Base-by-base conservation (phyloP, 2,329 filamentous ascomycete species). In the Exophiala calicioides region DNA sequence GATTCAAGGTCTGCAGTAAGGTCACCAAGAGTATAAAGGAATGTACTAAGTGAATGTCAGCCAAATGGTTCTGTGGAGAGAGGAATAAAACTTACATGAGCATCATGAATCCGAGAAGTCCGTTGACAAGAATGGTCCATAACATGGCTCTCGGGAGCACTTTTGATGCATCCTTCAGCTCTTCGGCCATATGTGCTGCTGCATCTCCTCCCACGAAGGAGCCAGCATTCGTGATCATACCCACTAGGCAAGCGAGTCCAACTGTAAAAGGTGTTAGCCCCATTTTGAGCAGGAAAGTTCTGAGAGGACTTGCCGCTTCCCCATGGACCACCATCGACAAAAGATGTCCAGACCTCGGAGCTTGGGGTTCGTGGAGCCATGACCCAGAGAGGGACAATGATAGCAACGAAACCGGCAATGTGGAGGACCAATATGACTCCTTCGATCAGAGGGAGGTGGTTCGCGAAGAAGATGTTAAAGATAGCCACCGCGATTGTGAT, bases 141-240 rank as follows among this genome's bases (percentile, higher is more conserved):
- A 72, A 64, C 49, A 74, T 71, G 10, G 66, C 63, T 23, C 56
- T 58, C 4, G 69, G 69, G 4, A 72, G 56, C 1, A 63, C 60
- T 4, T 56, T 53, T 1, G 63, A 63, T 1, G 69, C 66, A 41
- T 70, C 61, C 30, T 60, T 59, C 16, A 72, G 60, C 52, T 73
- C 70, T 53, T 73, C 69, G 5, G 67, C 57, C 68, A 75, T 73
- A 47, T 77, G 74, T 8, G 50, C 51, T 8, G 60, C 56, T 32
- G 56, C 50, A 47, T 62, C 61, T n/a, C 47, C 47, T 23, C 57
- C 57, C 13, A 50, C 21, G 3, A 57, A 30, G 5, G 47, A 16
- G 18, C 39, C 56, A 3, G 55, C 52, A 3, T 57, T 47, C 5
- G 55, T 55, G 21, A 58, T 42, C 15, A 62, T 34, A 3, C 62